Percentiles rank a stretch among this genome's conserved stretches.
phyloP scores from a whole-genome alignment of 2,329 filamentous ascomycete genomes.

The Fusarium nanum region DNA sequence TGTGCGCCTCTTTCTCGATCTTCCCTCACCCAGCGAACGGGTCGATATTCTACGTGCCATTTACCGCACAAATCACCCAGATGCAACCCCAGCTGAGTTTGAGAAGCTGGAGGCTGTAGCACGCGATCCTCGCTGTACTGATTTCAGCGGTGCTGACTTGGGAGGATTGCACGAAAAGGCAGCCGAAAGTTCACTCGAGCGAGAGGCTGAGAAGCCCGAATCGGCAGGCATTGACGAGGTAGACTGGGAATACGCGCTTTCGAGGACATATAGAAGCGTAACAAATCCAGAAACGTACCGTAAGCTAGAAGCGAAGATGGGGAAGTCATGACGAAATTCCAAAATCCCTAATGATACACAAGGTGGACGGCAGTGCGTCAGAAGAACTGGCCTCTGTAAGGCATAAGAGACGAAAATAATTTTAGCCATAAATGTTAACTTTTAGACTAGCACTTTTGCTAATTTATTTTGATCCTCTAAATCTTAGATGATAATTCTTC shows the following conservation, averaged over 20 bases:
- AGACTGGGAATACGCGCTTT: slow-evolving; percentile 67
- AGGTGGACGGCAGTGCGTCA: neutral
- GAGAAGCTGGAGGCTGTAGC: slow-evolving; percentile 73
- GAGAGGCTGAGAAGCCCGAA: slow-evolving; percentile 44
- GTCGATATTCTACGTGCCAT: slow-evolving; percentile 85
- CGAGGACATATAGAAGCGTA: slow-evolving; percentile 63
- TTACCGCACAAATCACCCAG: slow-evolving; percentile 59
- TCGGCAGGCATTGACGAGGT: slow-evolving; percentile 47
- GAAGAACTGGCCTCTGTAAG: neutral
- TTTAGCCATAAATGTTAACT: neutral
- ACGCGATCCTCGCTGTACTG: slow-evolving; percentile 72
- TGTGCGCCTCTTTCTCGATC: slow-evolving; percentile 87
- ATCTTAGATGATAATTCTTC: neutral
- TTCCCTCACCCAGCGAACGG: slow-evolving; percentile 82
- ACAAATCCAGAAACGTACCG: slow-evolving; percentile 59
- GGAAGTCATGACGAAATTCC: slow-evolving; percentile 9
- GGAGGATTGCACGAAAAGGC: slow-evolving; percentile 62
- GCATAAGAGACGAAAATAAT: neutral
- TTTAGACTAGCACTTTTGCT: neutral
- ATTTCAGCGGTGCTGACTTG: slow-evolving; percentile 79
- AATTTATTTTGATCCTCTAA: neutral
- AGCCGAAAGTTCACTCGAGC: slow-evolving; percentile 60
- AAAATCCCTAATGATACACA: neutral
- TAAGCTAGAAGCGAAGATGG: slow-evolving; percentile 43
- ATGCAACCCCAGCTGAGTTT: slow-evolving; percentile 58